These are phyloP conservation scores for Abelmoschus esculentus DNA, from an alignment of 345 rosid species.

Conservation along the genomic window DNA sequence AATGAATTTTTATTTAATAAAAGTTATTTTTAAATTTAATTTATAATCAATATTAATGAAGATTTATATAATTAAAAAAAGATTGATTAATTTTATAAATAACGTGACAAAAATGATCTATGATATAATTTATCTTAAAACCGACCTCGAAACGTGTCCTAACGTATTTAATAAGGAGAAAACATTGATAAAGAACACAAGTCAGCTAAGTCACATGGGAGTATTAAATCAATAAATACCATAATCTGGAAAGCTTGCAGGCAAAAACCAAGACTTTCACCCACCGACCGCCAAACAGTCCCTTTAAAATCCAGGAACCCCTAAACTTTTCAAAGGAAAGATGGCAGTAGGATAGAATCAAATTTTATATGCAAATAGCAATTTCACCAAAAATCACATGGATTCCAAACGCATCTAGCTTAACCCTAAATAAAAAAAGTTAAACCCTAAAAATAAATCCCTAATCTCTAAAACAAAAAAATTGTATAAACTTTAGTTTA, in stretches of 20 bases:
- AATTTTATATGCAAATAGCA: neutral
- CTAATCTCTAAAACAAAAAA: too few species aligned
- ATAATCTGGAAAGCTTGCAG: neutral
- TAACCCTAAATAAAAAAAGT: too few species aligned
- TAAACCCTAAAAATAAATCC: too few species aligned
- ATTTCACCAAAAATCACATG: neutral
- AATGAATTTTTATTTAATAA: too few species aligned
- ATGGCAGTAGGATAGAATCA: neutral
- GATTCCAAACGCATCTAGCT: neutral
- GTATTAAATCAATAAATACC: neutral
- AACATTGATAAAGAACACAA: neutral
- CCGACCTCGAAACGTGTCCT: neutral
- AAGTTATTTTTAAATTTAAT: too few species aligned
- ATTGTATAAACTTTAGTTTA: too few species aligned
- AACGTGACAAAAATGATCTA: too few species aligned
- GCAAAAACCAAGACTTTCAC: neutral
- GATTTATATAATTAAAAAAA: too few species aligned
- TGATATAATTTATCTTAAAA: too few species aligned
- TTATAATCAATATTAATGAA: too few species aligned
- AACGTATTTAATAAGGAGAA: neutral
- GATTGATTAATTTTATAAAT: too few species aligned
- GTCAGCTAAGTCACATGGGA: conserved; percentile 7
- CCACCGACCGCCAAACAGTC: neutral
- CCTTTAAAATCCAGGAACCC: neutral
- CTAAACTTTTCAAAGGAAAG: neutral